Evolutionary conservation across 2,329 filamentous ascomycete genomes (phyloP).

Genomic region (Curvularia eragrostidis): DNA sequence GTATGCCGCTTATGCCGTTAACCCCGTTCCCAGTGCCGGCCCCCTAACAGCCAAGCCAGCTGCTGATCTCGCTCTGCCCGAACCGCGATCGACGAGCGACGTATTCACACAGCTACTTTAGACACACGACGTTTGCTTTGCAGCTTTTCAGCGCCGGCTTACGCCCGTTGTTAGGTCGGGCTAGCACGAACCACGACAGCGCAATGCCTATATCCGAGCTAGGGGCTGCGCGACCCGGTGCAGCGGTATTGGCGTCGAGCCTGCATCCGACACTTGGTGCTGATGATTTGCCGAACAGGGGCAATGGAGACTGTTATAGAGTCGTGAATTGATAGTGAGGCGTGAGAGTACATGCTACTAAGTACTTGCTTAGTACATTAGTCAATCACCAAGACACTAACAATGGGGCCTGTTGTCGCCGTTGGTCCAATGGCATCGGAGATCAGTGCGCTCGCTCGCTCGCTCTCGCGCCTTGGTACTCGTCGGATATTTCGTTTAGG

Average conservation of each 20-base stretch:
- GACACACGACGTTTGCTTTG: not conserved
- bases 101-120: too few species aligned
- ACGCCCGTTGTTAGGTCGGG: not conserved
- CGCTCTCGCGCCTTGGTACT: not conserved
- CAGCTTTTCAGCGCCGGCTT: not conserved
- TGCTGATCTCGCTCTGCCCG: constrained; percentile 2
- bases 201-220: not conserved
- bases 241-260: not conserved
- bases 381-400: not conserved
- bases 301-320: too few species aligned
- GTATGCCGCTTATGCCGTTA: not conserved
- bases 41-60: not conserved
- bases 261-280: not conserved
- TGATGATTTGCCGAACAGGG: not conserved
- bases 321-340: too few species aligned
- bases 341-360: too few species aligned
- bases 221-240: not conserved
- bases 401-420: not conserved
- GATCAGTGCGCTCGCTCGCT: not conserved
- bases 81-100: not conserved
- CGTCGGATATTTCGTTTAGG: not conserved
- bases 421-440: not conserved
- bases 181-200: not conserved
- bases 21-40: not conserved
- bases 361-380: too few species aligned